These are phyloP conservation scores for Russula emetica DNA, from an alignment of 768 basidiomycete species.

Conservation along the genomic window DNA sequence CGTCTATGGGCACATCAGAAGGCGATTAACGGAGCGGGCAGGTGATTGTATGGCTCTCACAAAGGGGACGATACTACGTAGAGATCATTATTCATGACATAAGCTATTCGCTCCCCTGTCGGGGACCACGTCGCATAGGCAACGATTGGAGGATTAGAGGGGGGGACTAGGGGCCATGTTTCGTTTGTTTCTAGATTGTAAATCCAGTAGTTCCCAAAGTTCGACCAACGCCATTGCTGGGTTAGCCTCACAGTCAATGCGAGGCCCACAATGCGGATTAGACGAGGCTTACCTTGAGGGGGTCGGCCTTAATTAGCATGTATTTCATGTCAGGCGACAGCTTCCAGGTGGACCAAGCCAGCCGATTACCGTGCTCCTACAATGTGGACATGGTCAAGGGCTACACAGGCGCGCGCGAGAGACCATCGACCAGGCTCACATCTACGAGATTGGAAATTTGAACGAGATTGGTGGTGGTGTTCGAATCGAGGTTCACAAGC, in stretches of 20 bases:
- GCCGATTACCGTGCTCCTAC: constrained; percentile 51
- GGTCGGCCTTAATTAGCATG: constrained; percentile 73
- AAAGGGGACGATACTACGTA: constrained; percentile 69
- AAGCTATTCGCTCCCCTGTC: constrained; percentile 78
- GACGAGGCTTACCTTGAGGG: constrained; percentile 54
- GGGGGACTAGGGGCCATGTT: constrained; percentile 69
- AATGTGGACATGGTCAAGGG: constrained; percentile 22
- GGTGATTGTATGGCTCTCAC: constrained; percentile 39
- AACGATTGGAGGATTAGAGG: constrained; percentile 64
- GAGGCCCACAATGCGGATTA: constrained; percentile 24
- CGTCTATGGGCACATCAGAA: constrained; percentile 32
- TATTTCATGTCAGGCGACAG: constrained; percentile 90
- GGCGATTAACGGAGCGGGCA: constrained; percentile 3
- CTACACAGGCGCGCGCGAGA: background rate
- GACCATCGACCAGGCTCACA: constrained; percentile 40
- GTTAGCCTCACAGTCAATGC: constrained; percentile 12
- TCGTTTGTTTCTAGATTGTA: constrained; percentile 64
- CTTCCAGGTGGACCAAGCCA: constrained; percentile 62
- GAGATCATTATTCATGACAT: constrained; percentile 83
- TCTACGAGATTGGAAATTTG: constrained; percentile 55
- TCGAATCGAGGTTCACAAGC: constrained; percentile 76
- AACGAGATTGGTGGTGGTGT: constrained; percentile 60
- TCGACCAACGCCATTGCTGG: constrained; percentile 93
- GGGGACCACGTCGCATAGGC: constrained; percentile 88
- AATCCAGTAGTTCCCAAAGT: constrained; percentile 90